A percentile compares a stretch with the other conserved stretches of the same genome.
Conservation (phyloP, 768 basidiomycete genomes). For the Candolleomyces efflorescens region DNA sequence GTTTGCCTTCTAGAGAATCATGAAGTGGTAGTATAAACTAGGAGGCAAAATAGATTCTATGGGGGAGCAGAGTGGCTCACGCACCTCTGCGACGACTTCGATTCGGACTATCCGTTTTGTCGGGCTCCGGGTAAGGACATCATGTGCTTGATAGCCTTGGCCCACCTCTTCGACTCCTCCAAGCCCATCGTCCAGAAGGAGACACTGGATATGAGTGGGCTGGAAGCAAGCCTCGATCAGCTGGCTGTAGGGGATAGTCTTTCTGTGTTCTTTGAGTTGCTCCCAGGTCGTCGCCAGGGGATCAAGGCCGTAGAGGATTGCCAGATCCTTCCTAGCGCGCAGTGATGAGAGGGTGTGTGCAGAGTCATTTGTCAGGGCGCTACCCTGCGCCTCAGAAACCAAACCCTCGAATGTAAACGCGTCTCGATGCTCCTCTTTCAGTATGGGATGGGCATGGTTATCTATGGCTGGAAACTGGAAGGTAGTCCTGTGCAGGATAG, state of each 20-base stretch:
- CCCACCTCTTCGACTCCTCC: conserved; percentile 41
- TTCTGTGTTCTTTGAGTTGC: conserved; percentile 46
- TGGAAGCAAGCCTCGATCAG: conserved; percentile 56
- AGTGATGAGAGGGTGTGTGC: conserved; percentile 53
- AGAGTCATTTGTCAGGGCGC: conserved; percentile 47
- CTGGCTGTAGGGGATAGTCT: conserved; percentile 43
- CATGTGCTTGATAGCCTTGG: conserved; percentile 58
- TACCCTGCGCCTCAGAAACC: conserved; percentile 58
- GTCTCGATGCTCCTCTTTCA: conserved; percentile 41
- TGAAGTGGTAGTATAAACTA: no score
- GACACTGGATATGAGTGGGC: conserved; percentile 55
- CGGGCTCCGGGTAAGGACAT: conserved; percentile 47
- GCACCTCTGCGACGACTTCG: conserved; percentile 70
- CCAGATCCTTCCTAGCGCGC: conserved; percentile 54
- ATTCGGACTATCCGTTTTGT: conserved; percentile 65
- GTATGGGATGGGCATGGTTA: conserved; percentile 76
- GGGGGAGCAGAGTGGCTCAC: not conserved
- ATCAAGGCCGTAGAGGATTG: conserved; percentile 42
- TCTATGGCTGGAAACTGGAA: conserved; percentile 57
- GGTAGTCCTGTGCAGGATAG: conserved; percentile 23
- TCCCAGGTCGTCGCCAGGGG: conserved; percentile 46
- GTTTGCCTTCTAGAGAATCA: no score
- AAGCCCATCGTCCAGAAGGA: conserved; percentile 74
- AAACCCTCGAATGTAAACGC: conserved; percentile 57
- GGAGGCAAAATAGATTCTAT: no score